Conservation (phyloP, 441 rosid species). For the Syzygium syzygioides region DNA sequence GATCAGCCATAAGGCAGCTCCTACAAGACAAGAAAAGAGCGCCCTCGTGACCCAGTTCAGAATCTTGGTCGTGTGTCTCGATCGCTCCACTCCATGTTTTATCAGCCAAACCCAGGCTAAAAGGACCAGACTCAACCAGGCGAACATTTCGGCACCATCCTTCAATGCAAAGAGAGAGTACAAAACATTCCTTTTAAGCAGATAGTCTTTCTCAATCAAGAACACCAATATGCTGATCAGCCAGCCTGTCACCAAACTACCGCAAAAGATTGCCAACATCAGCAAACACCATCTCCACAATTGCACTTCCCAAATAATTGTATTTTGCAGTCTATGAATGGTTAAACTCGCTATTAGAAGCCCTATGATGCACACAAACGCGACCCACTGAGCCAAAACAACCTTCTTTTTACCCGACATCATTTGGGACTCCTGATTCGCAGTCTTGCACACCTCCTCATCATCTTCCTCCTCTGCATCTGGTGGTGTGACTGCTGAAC, state of each 20-base stretch:
- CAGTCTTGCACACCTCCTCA: not conserved
- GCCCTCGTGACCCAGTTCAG: not conserved
- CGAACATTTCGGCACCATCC: not conserved
- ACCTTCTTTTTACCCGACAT: not conserved
- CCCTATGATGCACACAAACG: not conserved
- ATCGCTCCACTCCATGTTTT: conserved; percentile 10
- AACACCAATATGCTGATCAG: not conserved
- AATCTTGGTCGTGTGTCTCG: not conserved
- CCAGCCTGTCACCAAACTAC: not conserved
- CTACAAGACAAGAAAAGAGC: not conserved
- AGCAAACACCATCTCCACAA: not conserved
- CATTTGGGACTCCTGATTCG: not conserved
- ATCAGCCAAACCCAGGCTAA: conserved; percentile 19
- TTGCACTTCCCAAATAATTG: not conserved
- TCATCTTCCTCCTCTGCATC: not conserved
- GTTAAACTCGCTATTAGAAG: not conserved
- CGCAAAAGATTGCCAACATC: not conserved
- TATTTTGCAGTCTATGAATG: not conserved
- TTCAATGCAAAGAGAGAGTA: not conserved
- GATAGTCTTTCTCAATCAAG: not conserved
- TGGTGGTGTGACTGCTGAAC: too few species aligned
- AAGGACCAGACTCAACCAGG: conserved; percentile 18
- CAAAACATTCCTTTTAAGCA: not conserved
- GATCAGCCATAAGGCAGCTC: conserved; percentile 25
- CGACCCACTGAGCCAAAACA: not conserved